A percentile compares a stretch with the other conserved stretches of the same genome.
Conservation (phyloP, 2,329 filamentous ascomycete genomes). For the Fusarium secorum region DNA sequence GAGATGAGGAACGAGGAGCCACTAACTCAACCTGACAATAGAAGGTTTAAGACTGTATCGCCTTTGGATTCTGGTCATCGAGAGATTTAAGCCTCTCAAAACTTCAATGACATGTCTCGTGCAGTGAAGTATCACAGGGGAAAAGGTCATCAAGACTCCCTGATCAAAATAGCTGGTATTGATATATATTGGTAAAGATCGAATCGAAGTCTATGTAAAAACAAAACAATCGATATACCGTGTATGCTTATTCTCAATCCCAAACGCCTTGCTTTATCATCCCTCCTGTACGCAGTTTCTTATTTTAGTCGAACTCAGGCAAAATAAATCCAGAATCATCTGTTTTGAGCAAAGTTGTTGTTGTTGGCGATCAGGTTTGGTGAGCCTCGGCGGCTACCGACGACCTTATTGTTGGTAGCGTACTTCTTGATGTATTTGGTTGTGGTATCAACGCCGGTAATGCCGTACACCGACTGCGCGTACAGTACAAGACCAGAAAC, state of each 20-base stretch:
- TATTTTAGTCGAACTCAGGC: neutral
- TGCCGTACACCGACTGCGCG: slow-evolving; percentile 55
- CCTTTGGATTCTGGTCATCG: neutral
- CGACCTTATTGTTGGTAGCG: slow-evolving; percentile 51
- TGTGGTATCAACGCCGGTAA: slow-evolving; percentile 46
- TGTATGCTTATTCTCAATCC: neutral
- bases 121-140: too few species aligned
- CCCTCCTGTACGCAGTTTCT: neutral
- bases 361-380: slow-evolving; percentile 61
- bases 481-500: slow-evolving; percentile 64
- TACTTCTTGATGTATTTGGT: slow-evolving; percentile 52
- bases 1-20: neutral
- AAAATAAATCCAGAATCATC: neutral
- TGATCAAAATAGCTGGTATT: neutral
- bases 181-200: neutral
- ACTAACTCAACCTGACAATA: neutral
- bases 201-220: neutral
- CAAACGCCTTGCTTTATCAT: slow-evolving; percentile 14
- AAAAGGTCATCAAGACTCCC: neutral
- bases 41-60: neutral
- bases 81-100: neutral
- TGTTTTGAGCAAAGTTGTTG: slow-evolving; percentile 43
- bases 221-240: slow-evolving; percentile 1
- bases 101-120: neutral
- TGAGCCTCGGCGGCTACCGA: slow-evolving; percentile 49